phyloP scores from a whole-genome alignment of 768 basidiomycete species.

The Auricularia auricula-judae region DNA sequence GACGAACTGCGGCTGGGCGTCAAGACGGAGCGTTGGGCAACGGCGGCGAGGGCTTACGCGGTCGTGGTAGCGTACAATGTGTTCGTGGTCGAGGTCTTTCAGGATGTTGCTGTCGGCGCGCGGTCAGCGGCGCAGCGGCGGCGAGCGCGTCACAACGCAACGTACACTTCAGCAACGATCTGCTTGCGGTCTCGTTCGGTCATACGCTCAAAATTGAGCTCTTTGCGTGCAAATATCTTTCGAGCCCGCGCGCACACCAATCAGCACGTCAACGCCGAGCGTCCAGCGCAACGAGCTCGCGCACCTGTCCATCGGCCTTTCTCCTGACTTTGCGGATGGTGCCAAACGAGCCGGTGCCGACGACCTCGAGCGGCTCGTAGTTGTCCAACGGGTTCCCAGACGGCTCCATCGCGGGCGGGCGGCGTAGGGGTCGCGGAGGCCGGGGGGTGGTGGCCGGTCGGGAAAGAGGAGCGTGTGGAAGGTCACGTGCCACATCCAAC shows the following conservation, averaged over 20 bases:
- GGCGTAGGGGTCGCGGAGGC: not conserved
- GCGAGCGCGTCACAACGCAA: slow-evolving; percentile 7
- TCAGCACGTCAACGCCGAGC: not conserved
- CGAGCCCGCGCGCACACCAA: not conserved
- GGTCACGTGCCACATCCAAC: not conserved
- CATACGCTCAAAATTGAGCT: slow-evolving; percentile 97
- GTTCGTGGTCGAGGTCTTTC: slow-evolving; percentile 87
- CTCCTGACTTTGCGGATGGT: slow-evolving; percentile 91
- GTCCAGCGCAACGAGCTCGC: slow-evolving; percentile 15
- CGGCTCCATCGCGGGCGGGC: not conserved
- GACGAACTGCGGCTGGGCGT: slow-evolving; percentile 39
- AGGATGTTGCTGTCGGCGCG: slow-evolving; percentile 68
- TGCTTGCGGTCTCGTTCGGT: slow-evolving; percentile 91
- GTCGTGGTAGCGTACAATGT: slow-evolving; percentile 95
- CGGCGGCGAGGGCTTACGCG: slow-evolving; percentile 27
- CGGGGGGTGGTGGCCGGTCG: not conserved
- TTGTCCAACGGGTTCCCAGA: slow-evolving; percentile 40
- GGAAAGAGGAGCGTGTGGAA: not conserved
- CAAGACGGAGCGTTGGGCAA: slow-evolving; percentile 8
- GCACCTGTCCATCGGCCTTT: slow-evolving; percentile 70
- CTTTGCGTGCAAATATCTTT: slow-evolving; percentile 81
- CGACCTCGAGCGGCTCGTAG: slow-evolving; percentile 83
- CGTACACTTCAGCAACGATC: slow-evolving; percentile 96
- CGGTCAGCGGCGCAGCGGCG: not conserved
- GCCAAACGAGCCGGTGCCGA: slow-evolving; percentile 96